Evolutionary conservation across 148 eudicot species (phyloP).

Genomic region (Camellia japonica): DNA sequence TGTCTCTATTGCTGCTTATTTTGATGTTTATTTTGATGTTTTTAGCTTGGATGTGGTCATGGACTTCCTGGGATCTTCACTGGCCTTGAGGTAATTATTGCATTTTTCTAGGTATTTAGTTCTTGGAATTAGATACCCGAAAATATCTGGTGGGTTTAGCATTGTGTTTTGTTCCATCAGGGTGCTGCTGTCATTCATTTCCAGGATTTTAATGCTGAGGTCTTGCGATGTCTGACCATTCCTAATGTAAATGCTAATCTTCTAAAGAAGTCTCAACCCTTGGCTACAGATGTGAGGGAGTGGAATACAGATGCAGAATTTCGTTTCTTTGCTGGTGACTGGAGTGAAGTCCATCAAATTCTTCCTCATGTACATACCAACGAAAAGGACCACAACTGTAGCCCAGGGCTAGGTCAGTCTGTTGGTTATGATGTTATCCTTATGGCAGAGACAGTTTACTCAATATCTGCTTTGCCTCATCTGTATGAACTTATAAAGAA

Average conservation of each 20-base stretch:
- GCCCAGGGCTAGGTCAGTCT: slow-evolving; percentile 2
- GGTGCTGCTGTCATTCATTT: slow-evolving; percentile 79
- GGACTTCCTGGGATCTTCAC: slow-evolving; percentile 96
- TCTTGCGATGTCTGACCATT: slow-evolving; percentile 74
- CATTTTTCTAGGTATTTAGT: not conserved
- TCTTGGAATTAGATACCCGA: not conserved
- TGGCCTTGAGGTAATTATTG: slow-evolving; percentile 62
- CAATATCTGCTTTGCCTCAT: slow-evolving; percentile 57
- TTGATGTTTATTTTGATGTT: slow-evolving; percentile 12
- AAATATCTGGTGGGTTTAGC: slow-evolving; percentile 8
- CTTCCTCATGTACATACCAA: slow-evolving; percentile 42
- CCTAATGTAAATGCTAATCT: slow-evolving; percentile 77
- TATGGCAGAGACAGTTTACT: slow-evolving; percentile 99
- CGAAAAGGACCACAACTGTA: slow-evolving; percentile 21
- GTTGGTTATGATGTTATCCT: slow-evolving; percentile 81
- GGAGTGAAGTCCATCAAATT: slow-evolving; percentile 69
- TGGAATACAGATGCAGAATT: slow-evolving; percentile 28
- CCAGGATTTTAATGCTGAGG: slow-evolving; percentile 96
- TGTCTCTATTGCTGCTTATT: slow-evolving; percentile 6
- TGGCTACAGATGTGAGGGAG: slow-evolving; percentile 15
- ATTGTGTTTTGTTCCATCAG: slow-evolving; percentile 36
- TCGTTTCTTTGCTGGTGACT: slow-evolving; percentile 91
- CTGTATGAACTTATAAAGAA: slow-evolving; percentile 75
- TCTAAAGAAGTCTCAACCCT: slow-evolving; percentile 18
- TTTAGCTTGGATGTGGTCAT: slow-evolving; percentile 98